Base-by-base conservation (phyloP, 305 asterid species). In the Rubia tinctorum region DNA sequence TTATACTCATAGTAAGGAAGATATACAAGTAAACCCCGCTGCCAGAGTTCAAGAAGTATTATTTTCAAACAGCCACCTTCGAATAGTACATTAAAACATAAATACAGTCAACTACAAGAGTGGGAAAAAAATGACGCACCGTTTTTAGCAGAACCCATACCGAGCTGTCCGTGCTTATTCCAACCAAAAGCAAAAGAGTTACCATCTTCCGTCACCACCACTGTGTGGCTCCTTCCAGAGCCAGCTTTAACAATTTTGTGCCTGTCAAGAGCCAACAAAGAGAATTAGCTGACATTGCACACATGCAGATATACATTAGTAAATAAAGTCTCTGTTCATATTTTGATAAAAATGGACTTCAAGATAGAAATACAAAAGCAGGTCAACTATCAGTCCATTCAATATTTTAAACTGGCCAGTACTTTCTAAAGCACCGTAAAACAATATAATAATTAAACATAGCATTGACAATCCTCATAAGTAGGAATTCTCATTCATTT, bases 121-220 rank as follows among this genome's bases (percentile, higher is more conserved):
- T 5, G 37, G 3, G 14, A 55, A 37, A 59, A 34, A 22, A 34
- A 60, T 11, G 51, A 61, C 89, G 78, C 79, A 92, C 99, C 98
- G 80, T 76, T 89, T 87, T 88, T 95, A 18, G 75, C 77, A 44
- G 96, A 90, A 67, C 99, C 97, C 45, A 88, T 80, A 66, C 98
- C 99, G 25, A 95, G 89, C 80, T 90, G 98, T 69, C 99, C 99
- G 39, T 89, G 92, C 79, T 95, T 92, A 77, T 95, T 95, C 97
- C 95, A 95, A 68, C 99, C 99, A 83, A 95, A 95, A 65, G 96
- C 90, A 80, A 90, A 79, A 17, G 96, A 90, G 37, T 73, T 77
- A 23, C 90, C 94, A 45, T 90, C 96, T 75, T 87, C 97, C 22
- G 97, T 89, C 60, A 92, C 89, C 68, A 92, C 95, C 74, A 95